These are phyloP conservation scores for Pseudisothecium myosuroides DNA, from an alignment of 225 moss, liverwort and hornwort genomes.

Conservation along the genomic window DNA sequence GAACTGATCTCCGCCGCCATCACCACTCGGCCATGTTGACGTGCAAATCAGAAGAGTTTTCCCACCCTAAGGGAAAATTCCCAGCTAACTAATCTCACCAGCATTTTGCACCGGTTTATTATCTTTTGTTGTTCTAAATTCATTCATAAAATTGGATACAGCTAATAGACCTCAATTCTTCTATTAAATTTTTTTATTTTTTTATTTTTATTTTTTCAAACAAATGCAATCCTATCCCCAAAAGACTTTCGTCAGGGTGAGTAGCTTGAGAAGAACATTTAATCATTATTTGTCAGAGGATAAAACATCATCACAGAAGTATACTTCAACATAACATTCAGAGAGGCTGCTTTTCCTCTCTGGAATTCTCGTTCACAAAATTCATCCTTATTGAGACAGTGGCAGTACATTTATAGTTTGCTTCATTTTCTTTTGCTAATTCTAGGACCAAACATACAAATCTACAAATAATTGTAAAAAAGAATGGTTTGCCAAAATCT, in stretches of 20 bases:
- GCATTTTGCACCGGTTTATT: neutral
- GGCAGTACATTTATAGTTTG: no score
- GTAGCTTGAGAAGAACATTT: neutral
- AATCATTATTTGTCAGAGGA: neutral
- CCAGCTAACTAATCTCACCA: no score
- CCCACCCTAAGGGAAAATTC: no score
- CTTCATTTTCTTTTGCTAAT: no score
- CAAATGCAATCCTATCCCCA: neutral
- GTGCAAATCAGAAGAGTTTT: accelerated
- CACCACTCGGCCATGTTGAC: slow-evolving; percentile 47
- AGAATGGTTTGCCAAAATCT: no score
- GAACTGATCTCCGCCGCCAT: slow-evolving; percentile 29
- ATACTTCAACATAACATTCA: neutral
- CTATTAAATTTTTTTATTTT: accelerated
- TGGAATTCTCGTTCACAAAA: no score
- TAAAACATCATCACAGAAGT: neutral
- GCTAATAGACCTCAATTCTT: neutral
- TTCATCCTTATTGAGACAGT: no score
- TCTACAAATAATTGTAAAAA: no score
- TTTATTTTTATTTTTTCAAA: neutral
- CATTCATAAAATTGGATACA: neutral
- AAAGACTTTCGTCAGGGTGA: neutral
- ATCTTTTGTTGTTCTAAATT: neutral
- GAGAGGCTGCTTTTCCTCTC: no score
- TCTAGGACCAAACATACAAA: no score